phyloP scores from a whole-genome alignment of 2,329 filamentous ascomycete species.

The Graphilbum ipis-grandicollis region DNA sequence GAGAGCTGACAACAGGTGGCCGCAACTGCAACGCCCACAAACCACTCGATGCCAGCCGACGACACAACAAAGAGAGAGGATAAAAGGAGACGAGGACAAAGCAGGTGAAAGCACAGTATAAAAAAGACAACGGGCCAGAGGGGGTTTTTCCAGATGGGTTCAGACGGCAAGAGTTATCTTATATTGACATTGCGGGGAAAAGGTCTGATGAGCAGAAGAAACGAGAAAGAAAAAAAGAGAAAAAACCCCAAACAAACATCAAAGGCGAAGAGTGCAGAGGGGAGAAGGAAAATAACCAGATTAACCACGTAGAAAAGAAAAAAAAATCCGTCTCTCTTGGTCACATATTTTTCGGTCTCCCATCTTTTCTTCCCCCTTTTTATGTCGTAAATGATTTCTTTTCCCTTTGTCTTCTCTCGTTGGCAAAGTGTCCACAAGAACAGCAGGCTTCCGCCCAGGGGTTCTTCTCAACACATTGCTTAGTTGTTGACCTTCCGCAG shows the following conservation, averaged over 20 bases:
- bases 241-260: background rate
- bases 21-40: conserved; percentile 1
- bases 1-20: conserved; percentile 1
- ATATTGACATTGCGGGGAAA: background rate
- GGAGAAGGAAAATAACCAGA: conserved; percentile 23
- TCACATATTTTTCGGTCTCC: too few species aligned
- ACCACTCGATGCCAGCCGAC: background rate
- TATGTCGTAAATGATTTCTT: too few species aligned
- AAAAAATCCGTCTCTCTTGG: background rate
- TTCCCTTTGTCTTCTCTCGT: too few species aligned
- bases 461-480: background rate
- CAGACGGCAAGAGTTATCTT: too few species aligned
- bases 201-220: background rate
- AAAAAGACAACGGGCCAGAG: background rate
- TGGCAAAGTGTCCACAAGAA: too few species aligned
- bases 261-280: conserved; percentile 7
- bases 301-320: too few species aligned
- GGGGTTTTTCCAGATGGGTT: background rate
- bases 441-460: too few species aligned
- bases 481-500: conserved; percentile 36
- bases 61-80: conserved; percentile 11
- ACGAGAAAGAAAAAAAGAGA: background rate
- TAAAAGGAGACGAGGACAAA: too few species aligned
- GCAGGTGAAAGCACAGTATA: background rate
- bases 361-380: conserved; percentile 25